Conservation (phyloP, 2,329 filamentous ascomycete genomes). For the Dryadomyces quercus-mongolicae region DNA sequence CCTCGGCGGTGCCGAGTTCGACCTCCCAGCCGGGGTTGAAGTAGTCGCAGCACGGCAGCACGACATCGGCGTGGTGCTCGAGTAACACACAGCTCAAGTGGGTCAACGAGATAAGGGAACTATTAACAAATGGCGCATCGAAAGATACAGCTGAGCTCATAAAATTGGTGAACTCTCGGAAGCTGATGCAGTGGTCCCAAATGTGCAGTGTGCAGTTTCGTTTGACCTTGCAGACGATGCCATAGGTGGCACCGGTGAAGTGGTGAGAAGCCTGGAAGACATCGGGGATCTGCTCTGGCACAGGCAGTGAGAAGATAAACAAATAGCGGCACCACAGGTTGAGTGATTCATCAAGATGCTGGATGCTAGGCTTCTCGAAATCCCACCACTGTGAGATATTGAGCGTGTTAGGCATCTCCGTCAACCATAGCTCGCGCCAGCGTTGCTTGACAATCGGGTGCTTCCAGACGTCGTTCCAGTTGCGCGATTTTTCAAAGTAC, state of each 20-base stretch:
- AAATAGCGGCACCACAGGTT: slow-evolving; percentile 27
- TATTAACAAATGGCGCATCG: slow-evolving; percentile 13
- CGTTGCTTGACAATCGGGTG: slow-evolving; percentile 28
- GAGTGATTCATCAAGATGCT: slow-evolving; percentile 19
- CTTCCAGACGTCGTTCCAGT: slow-evolving; percentile 35
- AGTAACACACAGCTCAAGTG: slow-evolving; percentile 11
- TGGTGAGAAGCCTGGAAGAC: slow-evolving; percentile 47
- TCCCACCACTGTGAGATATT: slow-evolving; percentile 16
- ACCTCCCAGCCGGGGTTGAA: slow-evolving; percentile 49
- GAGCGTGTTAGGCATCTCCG: slow-evolving; percentile 21
- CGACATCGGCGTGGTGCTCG: slow-evolving; percentile 40
- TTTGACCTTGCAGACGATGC: slow-evolving; percentile 43
- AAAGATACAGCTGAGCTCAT: slow-evolving; percentile 11
- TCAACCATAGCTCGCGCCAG: slow-evolving; percentile 34
- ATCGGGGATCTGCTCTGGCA: slow-evolving; percentile 39
- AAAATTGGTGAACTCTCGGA: slow-evolving; percentile 37
- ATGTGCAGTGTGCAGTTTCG: slow-evolving; percentile 41
- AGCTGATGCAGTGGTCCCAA: slow-evolving; percentile 46
- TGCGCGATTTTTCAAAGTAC: slow-evolving; percentile 27
- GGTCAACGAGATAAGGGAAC: slow-evolving; percentile 12
- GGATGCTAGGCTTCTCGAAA: slow-evolving; percentile 20
- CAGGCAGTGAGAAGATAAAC: slow-evolving; percentile 44
- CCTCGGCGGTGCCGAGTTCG: slow-evolving; percentile 41
- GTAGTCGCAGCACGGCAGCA: slow-evolving; percentile 37
- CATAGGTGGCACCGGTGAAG: slow-evolving; percentile 41